Evolutionary conservation across 192 early-diverging fungal species (phyloP), one percentile per base, ranked within the genome.

Genomic region (Podila epigama): DNA sequence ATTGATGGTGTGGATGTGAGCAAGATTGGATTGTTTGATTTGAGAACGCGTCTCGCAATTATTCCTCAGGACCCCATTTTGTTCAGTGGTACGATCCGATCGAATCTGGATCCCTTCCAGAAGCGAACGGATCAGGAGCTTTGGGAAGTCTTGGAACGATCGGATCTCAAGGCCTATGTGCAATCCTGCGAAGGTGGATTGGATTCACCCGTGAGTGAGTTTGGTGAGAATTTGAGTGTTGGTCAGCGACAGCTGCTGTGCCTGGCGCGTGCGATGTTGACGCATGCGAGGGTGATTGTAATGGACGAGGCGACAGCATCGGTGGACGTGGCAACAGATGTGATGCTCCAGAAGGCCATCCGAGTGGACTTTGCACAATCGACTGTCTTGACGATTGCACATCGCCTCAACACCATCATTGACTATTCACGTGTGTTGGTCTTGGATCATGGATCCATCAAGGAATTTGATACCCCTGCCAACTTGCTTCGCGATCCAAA

Each of bases 231-330:
- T 80, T 84, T 95, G 68, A 89, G 87, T 54, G 85, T 87, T 65
- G 95, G 95, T 20, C 94, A 96, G 71, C 80, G 93, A 39, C 95
- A 96, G 83, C 66, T 96, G 56, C 79, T 96, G 44, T 92, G 92
- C 60, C 81, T 96, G 9, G 93, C 94, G 2, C 84, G 95, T 37
- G 93, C 93, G 29, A 79, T 96, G 70, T 80, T 95, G 54, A 90
- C 87, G 62, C 82, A 84, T 25, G 84, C 90, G 22, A 84, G 73
- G 11, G 70, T 83, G 66, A 83, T 83, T 51, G 62, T 85, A 42
- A 81, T 85, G 82, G 84, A 85, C 27, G 84, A 85, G 57, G 79
- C 82, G 22, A 84, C 84, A 1, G 81, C 86, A 13, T 82, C 81
- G 16, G 87, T 92, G 10, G 89, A 90, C 62, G 82, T 83, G 51